Evolutionary conservation across 2,329 filamentous ascomycete genomes (phyloP).

Genomic region (Dactylellina parvicollis): DNA sequence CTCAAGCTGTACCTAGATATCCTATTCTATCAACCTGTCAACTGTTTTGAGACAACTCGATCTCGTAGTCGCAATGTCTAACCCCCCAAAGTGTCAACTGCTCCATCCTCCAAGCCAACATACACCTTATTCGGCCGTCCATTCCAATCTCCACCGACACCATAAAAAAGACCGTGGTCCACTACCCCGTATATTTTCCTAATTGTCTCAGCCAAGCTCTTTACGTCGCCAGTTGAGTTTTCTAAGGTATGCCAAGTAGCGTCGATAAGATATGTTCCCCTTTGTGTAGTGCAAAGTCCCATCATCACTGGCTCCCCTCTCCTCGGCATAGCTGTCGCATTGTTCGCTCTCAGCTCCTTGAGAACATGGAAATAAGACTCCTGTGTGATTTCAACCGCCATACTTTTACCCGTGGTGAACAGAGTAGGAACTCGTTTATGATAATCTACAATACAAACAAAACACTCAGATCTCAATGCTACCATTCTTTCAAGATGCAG

Average conservation of each 20-base stretch:
- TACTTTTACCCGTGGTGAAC: conserved; percentile 28
- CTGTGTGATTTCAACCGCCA: conserved; percentile 44
- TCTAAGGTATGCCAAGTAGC: conserved; percentile 25
- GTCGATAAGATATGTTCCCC: conserved; percentile 42
- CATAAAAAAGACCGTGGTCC: conserved; percentile 85
- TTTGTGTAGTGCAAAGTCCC: conserved; percentile 25
- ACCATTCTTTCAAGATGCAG: conserved; percentile 40
- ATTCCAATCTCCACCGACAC: conserved; percentile 64
- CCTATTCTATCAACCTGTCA: too few species aligned
- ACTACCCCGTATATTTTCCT: conserved; percentile 86
- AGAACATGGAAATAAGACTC: conserved; percentile 48
- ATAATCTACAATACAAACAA: conserved; percentile 41
- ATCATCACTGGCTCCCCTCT: conserved; percentile 28
- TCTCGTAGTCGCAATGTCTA: background rate
- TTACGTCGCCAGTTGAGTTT: conserved; percentile 70
- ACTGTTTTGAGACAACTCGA: too few species aligned
- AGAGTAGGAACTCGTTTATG: conserved; percentile 38
- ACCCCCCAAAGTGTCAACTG: conserved; percentile 62
- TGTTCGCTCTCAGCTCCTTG: conserved; percentile 10
- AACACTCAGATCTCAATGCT: conserved; percentile 26
- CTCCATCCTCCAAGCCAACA: conserved; percentile 86
- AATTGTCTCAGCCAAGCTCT: conserved; percentile 75
- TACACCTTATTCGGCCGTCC: conserved; percentile 89
- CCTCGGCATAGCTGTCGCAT: conserved; percentile 15
- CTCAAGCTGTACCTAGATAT: too few species aligned